These are phyloP conservation scores for Luzula sylvatica DNA, from an alignment of 176 grass and related monocot genomes.

Conservation along the genomic window DNA sequence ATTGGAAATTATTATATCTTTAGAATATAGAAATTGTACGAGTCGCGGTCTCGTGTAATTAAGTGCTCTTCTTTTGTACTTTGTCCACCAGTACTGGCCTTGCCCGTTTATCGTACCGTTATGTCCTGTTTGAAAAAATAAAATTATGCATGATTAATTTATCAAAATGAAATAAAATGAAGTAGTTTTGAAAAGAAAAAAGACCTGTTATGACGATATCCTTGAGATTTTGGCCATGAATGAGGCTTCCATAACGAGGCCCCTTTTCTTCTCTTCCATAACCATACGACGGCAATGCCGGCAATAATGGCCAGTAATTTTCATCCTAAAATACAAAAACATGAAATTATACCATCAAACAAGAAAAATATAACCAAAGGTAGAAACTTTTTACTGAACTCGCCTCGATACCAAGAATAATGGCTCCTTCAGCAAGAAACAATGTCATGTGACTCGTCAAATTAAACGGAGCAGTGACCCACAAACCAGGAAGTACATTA, in stretches of 20 bases:
- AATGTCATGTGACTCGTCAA: slow-evolving; percentile 86
- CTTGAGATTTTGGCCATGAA: slow-evolving; percentile 91
- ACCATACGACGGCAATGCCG: slow-evolving; percentile 79
- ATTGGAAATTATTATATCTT: slow-evolving; percentile 81
- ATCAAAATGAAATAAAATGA: slow-evolving; percentile 20
- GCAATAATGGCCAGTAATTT: slow-evolving; percentile 66
- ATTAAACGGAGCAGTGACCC: slow-evolving; percentile 92
- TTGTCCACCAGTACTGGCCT: slow-evolving; percentile 90
- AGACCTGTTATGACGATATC: slow-evolving; percentile 83
- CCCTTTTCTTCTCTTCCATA: slow-evolving; percentile 86
- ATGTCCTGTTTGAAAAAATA: slow-evolving; percentile 48
- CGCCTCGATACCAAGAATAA: slow-evolving; percentile 74
- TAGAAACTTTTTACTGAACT: not conserved
- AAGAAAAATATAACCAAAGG: not conserved
- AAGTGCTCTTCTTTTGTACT: slow-evolving; percentile 66
- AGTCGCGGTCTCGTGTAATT: slow-evolving; percentile 93
- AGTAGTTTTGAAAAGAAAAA: too few species aligned
- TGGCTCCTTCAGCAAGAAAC: slow-evolving; percentile 65
- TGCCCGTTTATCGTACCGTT: slow-evolving; percentile 97
- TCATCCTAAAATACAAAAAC: slow-evolving; percentile 49
- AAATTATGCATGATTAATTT: not conserved
- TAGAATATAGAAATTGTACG: slow-evolving; percentile 91
- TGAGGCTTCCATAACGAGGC: slow-evolving; percentile 74
- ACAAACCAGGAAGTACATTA: slow-evolving; percentile 56
- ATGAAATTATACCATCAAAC: slow-evolving; percentile 8